phyloP scores from a whole-genome alignment of 2,329 filamentous ascomycete genomes.

The Neopestalotiopsis rosae region DNA sequence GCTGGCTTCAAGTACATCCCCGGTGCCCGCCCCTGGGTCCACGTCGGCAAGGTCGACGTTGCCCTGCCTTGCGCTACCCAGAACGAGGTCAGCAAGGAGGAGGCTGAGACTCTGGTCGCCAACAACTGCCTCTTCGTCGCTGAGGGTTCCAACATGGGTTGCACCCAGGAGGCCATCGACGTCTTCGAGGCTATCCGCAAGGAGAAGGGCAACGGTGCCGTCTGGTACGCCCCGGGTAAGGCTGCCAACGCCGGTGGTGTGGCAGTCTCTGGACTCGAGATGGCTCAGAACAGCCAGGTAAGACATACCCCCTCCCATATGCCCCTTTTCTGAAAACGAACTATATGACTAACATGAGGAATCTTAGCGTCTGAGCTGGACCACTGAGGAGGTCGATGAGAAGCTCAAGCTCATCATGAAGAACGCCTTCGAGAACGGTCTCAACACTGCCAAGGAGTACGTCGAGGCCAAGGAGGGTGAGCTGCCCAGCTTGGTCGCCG shows the following conservation, averaged over 20 bases:
- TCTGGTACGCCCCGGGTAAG: constrained; percentile 98
- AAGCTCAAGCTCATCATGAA: constrained; percentile 96
- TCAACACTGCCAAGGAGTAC: constrained; percentile 89
- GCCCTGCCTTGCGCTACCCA: constrained; percentile 93
- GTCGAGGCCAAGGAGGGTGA: constrained; percentile 79
- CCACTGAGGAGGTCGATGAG: constrained; percentile 84
- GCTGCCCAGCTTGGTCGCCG: constrained; percentile 88
- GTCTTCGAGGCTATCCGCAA: constrained; percentile 82
- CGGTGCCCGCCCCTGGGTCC: constrained; percentile 87
- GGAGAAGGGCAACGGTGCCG: constrained; percentile 69
- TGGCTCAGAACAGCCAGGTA: constrained; percentile 89
- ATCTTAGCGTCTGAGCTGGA: constrained; percentile 77
- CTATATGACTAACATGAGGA: not conserved
- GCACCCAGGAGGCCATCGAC: constrained; percentile 93
- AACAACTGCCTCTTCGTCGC: constrained; percentile 85
- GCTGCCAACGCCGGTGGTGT: constrained; percentile 98
- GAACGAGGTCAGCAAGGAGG: constrained; percentile 94
- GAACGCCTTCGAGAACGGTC: constrained; percentile 86
- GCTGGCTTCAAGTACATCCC: constrained; percentile 80
- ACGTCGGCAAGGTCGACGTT: constrained; percentile 88
- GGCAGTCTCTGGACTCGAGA: constrained; percentile 95
- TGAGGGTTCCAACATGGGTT: constrained; percentile 99
- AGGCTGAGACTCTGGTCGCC: constrained; percentile 81
- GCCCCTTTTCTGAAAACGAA: not conserved
- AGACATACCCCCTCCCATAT: constrained; percentile 10